phyloP scores from a whole-genome alignment of 352 stramenopile genomes.

The Phytophthora capsici region DNA sequence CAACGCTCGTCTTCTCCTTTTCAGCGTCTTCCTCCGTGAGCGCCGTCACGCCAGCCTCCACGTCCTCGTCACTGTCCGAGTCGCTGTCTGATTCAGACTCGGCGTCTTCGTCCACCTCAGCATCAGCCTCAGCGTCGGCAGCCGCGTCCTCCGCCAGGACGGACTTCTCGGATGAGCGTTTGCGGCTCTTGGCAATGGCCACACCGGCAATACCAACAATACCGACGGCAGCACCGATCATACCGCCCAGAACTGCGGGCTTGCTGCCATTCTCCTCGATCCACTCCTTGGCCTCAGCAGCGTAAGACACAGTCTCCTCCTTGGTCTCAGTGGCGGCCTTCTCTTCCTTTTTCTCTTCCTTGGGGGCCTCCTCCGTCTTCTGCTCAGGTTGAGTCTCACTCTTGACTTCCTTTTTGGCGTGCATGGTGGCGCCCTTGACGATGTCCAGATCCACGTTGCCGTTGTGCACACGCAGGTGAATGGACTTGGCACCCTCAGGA shows the following conservation, averaged over 20 bases:
- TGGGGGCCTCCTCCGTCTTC: slow-evolving; percentile 31
- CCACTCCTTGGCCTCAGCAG: slow-evolving; percentile 50
- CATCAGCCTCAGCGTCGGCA: slow-evolving; percentile 44
- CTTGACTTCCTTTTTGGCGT: slow-evolving; percentile 16
- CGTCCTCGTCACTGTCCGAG: slow-evolving; percentile 39
- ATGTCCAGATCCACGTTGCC: slow-evolving; percentile 62
- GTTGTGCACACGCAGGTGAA: slow-evolving; percentile 55
- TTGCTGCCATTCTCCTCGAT: slow-evolving; percentile 47
- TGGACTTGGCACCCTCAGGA: slow-evolving; percentile 47
- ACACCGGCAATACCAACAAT: slow-evolving; percentile 53
- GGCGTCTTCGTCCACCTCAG: slow-evolving; percentile 44
- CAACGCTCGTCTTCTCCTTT: slow-evolving; percentile 55
- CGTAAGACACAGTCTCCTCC: slow-evolving; percentile 46
- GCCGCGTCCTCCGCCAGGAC: slow-evolving; percentile 43
- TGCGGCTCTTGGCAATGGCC: slow-evolving; percentile 54
- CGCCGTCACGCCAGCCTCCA: slow-evolving; percentile 35
- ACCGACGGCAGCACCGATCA: slow-evolving; percentile 54
- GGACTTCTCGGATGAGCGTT: slow-evolving; percentile 50
- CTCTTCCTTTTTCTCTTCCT: slow-evolving; percentile 35
- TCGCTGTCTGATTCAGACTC: slow-evolving; percentile 55
- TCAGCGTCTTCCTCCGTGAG: slow-evolving; percentile 39
- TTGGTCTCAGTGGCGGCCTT: slow-evolving; percentile 14
- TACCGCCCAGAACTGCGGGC: slow-evolving; percentile 41
- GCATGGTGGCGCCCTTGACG: slow-evolving; percentile 39
- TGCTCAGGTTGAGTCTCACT: slow-evolving; percentile 24